These are phyloP conservation scores for Chlorociboria aeruginascens DNA, from an alignment of 495 filamentous ascomycete species.

Conservation along the genomic window DNA sequence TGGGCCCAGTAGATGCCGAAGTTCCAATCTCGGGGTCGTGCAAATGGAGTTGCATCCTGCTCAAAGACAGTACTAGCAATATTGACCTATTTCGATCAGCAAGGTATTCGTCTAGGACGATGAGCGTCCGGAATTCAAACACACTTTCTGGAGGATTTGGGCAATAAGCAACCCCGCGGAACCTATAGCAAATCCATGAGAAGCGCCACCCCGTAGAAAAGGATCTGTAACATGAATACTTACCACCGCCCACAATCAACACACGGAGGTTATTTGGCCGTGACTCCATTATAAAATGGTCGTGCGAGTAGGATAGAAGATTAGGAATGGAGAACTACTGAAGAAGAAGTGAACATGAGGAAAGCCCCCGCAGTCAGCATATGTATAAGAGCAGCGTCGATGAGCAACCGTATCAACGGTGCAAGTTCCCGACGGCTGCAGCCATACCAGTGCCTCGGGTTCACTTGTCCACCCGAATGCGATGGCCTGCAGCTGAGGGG, in stretches of 20 bases:
- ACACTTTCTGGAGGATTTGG: conserved; percentile 26
- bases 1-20: conserved; percentile 39
- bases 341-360: no score
- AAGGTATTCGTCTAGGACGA: background rate
- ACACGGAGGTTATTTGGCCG: background rate
- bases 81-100: conserved; percentile 23
- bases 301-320: no score
- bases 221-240: background rate
- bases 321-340: no score
- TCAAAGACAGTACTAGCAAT: conserved; percentile 34
- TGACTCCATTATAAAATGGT: background rate
- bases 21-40: conserved; percentile 34
- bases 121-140: background rate
- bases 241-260: conserved; percentile 1
- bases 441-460: no score
- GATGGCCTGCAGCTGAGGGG: no score
- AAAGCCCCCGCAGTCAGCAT: no score
- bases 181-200: conserved; percentile 13
- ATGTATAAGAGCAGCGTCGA: no score
- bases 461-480: no score
- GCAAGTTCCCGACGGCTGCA: no score
- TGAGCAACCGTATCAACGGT: no score
- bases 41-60: conserved; percentile 22
- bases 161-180: conserved; percentile 27
- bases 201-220: background rate